Base-by-base conservation (phyloP, 1,284 basidiomycete genomes). In the Apiotrichum gracile region DNA sequence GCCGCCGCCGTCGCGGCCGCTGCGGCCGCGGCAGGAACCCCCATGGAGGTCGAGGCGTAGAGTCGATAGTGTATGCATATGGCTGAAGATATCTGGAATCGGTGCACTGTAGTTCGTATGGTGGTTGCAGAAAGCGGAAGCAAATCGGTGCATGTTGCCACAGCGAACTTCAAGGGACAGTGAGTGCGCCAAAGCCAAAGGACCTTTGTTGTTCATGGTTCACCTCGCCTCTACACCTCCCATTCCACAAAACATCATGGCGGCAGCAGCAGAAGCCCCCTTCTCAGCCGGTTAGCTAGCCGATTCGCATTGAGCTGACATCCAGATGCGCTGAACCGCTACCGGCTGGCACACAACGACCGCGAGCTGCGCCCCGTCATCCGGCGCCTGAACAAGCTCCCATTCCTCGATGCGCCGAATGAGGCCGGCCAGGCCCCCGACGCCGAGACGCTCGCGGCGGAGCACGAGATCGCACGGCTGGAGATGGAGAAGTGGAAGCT, bases 261-360 rank as follows among this genome's bases (percentile, higher is more conserved):
- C 45, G 44, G 38, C 50, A 27, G 27, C 48, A 26, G 25, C 35
- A 39, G 26, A 29, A 9, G n/a, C 38, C 24, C 50, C 45, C 8
- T 42, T 52, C 24, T 33, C 44, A 17, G 51, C 45, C 3, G 51
- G 51, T 52, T 31, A 13, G 50, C 35, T 47, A 35, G 29, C 19
- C 42, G 1, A 26, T 25, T 45, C 40, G 1, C 21, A 33, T 26
- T 45, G 48, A 25, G 34, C 49, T 47, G 22, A 56, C 43, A 42
- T 10, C 33, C 31, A 72, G 70, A 73, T 46, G 61, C 65, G 22
- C 55, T 70, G 14, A 73, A 69, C 50, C 64, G 68, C 10, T 73
- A 57, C 47, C 65, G 71, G 12, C 60, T 73, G 17, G 62, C 65
- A 16, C 70, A 73, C 54, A 51, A 65, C 14, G 71, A 73, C 46